Percentiles rank a stretch among this genome's conserved stretches.
Evolutionary conservation across 768 basidiomycete genomes (phyloP).

Genomic region (Coprinopsis marcescibilis): DNA sequence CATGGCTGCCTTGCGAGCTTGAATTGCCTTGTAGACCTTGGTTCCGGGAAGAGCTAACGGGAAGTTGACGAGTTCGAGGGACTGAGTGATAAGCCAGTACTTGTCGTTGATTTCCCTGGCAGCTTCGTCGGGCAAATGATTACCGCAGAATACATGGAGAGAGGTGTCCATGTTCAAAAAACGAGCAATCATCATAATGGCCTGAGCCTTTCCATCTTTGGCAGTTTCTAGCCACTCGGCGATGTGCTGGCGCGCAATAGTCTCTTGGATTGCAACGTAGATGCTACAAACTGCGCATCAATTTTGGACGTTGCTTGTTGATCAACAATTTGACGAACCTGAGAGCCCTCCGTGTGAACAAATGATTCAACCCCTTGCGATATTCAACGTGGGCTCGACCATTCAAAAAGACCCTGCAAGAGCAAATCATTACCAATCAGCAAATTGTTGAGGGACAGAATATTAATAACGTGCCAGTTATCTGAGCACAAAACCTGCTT

Average conservation of each 20-base stretch:
- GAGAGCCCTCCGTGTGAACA: constrained; percentile 94
- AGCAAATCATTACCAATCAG: background rate
- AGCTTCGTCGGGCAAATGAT: constrained; percentile 78
- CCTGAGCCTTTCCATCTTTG: constrained; percentile 41
- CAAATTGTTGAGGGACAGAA: background rate
- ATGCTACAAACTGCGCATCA: constrained; percentile 41
- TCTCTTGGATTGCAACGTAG: constrained; percentile 81
- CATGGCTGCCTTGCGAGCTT: constrained; percentile 83
- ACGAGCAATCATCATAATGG: constrained; percentile 89
- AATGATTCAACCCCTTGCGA: constrained; percentile 79
- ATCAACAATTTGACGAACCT: constrained; percentile 45
- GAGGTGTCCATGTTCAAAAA: constrained; percentile 97
- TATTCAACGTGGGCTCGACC: constrained; percentile 94
- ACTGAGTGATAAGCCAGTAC: constrained; percentile 94
- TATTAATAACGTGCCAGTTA: constrained; percentile 62
- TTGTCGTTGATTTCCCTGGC: constrained; percentile 81
- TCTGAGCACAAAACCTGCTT: constrained; percentile 79
- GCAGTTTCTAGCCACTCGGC: constrained; percentile 63
- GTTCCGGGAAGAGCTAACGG: constrained; percentile 93
- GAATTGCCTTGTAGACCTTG: constrained; percentile 90
- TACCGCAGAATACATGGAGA: constrained; percentile 90
- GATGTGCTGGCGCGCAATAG: constrained; percentile 73
- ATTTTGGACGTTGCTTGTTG: constrained; percentile 2
- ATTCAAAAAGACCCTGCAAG: constrained; percentile 87
- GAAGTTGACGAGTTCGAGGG: constrained; percentile 98